These are phyloP conservation scores for Colletotrichum tropicale DNA, from an alignment of 2,329 filamentous ascomycete species.

Conservation along the genomic window DNA sequence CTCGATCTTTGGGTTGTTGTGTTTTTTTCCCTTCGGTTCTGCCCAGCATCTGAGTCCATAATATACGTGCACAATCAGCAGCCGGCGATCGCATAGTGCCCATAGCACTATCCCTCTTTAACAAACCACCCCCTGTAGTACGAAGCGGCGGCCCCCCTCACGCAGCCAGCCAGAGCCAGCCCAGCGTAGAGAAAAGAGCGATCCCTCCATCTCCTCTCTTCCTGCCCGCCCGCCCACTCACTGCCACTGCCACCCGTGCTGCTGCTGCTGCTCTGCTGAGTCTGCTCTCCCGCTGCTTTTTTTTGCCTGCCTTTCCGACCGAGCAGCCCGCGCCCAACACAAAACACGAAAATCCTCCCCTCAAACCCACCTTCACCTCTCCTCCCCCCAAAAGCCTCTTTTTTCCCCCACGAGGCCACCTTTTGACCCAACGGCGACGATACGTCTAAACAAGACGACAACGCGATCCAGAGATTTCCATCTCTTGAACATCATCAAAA, in stretches of 20 bases:
- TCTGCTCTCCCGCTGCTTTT: not conserved
- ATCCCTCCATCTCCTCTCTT: conserved; percentile 18
- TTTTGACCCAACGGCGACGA: conserved; percentile 19
- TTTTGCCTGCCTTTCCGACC: conserved; percentile 19
- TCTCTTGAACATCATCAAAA: not conserved
- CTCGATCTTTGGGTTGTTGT: not conserved
- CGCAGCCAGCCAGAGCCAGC: not conserved
- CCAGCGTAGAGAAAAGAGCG: conserved; percentile 8
- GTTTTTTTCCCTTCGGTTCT: not conserved
- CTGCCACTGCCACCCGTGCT: not conserved
- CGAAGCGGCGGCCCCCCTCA: conserved; percentile 10
- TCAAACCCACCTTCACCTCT: conserved; percentile 21
- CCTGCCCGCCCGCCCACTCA: not conserved
- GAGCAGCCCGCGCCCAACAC: conserved; percentile 24
- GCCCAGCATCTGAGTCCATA: not conserved
- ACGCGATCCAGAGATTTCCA: conserved; percentile 16
- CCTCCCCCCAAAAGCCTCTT: conserved; percentile 12
- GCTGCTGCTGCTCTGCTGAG: not conserved
- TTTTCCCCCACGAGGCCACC: conserved; percentile 9
- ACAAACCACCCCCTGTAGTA: conserved; percentile 15
- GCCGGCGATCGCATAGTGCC: conserved; percentile 20
- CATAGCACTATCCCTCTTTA: conserved; percentile 23
- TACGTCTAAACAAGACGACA: conserved; percentile 20
- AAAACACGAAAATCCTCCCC: conserved; percentile 25
- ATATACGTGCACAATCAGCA: conserved; percentile 5